A percentile compares a stretch with the other conserved stretches of the same genome.
Conservation (phyloP, 2,329 filamentous ascomycete genomes). For the Penicillium thymicola region DNA sequence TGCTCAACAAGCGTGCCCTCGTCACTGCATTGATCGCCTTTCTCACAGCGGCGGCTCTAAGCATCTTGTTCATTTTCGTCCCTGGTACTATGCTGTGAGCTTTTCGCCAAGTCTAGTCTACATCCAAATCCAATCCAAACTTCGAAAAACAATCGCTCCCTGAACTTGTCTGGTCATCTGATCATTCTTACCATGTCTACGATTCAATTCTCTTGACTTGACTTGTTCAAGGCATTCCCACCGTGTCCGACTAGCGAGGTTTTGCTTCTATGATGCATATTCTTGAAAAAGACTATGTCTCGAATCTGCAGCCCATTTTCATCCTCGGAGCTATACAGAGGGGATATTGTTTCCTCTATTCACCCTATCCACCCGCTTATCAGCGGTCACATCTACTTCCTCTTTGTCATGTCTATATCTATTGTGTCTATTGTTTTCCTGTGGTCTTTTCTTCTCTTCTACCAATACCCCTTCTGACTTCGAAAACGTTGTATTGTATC, state of each 20-base stretch:
- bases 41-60: constrained; percentile 75
- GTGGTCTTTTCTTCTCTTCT: constrained; percentile 19
- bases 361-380: constrained; percentile 5
- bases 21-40: constrained; percentile 76
- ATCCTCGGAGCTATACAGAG: neutral
- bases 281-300: constrained; percentile 1
- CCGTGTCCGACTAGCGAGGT: constrained; percentile 10
- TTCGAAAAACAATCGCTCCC: neutral
- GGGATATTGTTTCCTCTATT: neutral
- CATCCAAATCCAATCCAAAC: neutral
- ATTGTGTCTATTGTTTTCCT: constrained; percentile 13
- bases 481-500: constrained; percentile 24
- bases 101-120: neutral
- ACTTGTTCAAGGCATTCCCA: constrained; percentile 3
- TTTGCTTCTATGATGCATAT: constrained; percentile 20
- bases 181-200: neutral
- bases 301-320: neutral
- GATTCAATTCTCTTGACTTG: neutral
- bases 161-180: neutral
- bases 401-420: constrained; percentile 27
- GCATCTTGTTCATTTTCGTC: constrained; percentile 89
- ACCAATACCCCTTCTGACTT: constrained; percentile 34
- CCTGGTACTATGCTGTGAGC: constrained; percentile 63
- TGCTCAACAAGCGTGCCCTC: constrained; percentile 77
- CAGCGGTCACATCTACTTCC: constrained; percentile 9